Percentiles rank a stretch among this genome's conserved stretches.
Evolutionary conservation across 1,284 basidiomycete genomes (phyloP).

Genomic region (Pyrrhoderma noxium): DNA sequence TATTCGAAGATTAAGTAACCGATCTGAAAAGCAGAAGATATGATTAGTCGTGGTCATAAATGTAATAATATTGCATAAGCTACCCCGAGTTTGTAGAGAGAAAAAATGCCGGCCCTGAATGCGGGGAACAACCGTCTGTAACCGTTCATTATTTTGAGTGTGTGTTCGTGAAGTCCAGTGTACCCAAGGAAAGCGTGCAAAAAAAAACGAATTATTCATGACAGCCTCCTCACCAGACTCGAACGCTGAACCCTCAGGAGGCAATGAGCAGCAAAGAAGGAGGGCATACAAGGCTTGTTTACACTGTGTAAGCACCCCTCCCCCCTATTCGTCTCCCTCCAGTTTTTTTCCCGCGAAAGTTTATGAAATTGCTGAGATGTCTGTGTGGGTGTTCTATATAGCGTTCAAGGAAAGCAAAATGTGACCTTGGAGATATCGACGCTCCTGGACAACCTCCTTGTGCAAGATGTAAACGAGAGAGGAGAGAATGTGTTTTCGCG

Average conservation of each 20-base stretch:
- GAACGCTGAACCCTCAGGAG: slow-evolving; percentile 1
- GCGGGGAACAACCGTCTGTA: too few relatives aligned
- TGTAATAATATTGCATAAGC: too few relatives aligned
- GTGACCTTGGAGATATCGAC: slow-evolving; percentile 37
- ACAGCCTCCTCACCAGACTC: slow-evolving; percentile 15
- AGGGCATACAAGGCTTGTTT: slow-evolving; percentile 22
- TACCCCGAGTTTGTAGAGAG: too few relatives aligned
- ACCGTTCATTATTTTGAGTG: too few relatives aligned
- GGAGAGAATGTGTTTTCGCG: slow-evolving; percentile 33
- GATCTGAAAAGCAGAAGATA: too few relatives aligned
- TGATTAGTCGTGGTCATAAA: too few relatives aligned
- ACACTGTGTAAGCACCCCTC: slow-evolving; percentile 24
- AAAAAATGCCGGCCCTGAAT: too few relatives aligned
- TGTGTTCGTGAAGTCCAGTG: too few relatives aligned
- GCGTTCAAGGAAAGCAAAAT: slow-evolving; percentile 33
- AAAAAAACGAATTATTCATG: background rate
- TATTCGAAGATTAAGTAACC: too few relatives aligned
- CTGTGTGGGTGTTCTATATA: background rate
- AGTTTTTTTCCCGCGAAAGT: background rate
- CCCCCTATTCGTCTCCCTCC: too few relatives aligned
- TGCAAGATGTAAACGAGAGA: slow-evolving; percentile 33
- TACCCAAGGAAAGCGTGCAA: too few relatives aligned
- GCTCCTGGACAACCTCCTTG: slow-evolving; percentile 34
- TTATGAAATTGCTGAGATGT: slow-evolving; percentile 2
- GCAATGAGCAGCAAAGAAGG: slow-evolving; percentile 1